phyloP scores from a whole-genome alignment of 352 stramenopile genomes.

The Phytopythium oedochilum region DNA sequence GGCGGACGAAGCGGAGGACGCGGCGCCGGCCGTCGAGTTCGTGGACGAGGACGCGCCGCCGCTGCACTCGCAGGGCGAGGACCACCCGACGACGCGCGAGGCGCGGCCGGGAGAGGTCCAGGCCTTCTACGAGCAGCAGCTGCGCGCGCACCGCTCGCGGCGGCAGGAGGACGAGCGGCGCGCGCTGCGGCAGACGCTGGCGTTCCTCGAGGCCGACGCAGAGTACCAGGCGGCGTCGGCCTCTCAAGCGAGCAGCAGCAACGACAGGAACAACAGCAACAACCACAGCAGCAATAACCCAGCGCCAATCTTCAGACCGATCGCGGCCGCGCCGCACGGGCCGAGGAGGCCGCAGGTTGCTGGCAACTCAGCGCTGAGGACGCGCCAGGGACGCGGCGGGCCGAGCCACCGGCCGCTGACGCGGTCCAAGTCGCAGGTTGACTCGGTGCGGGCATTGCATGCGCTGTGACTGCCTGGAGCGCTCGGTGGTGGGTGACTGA shows the following conservation, averaged over 20 bases:
- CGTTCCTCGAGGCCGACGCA: constrained; percentile 45
- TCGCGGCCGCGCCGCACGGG: background rate
- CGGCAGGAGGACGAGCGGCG: constrained; percentile 25
- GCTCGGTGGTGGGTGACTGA: background rate
- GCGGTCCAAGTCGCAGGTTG: constrained; percentile 13
- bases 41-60: constrained; percentile 42
- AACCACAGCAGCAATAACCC: too few species aligned
- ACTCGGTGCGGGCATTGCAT: background rate
- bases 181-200: constrained; percentile 45
- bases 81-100: constrained; percentile 12
- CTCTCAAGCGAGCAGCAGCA: background rate
- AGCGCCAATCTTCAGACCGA: background rate
- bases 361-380: background rate
- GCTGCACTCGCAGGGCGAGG: constrained; percentile 16
- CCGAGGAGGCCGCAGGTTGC: background rate
- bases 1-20: constrained; percentile 11
- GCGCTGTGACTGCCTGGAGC: background rate
- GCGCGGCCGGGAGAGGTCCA: constrained; percentile 24
- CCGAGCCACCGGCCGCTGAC: constrained; percentile 15
- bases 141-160: constrained; percentile 23
- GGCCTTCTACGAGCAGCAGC: constrained; percentile 36
- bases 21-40: constrained; percentile 31
- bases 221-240: constrained; percentile 24
- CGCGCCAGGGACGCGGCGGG: background rate
- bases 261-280: background rate